Conservation (phyloP, 148 eudicot species). For the Chenopodium suecicum region DNA sequence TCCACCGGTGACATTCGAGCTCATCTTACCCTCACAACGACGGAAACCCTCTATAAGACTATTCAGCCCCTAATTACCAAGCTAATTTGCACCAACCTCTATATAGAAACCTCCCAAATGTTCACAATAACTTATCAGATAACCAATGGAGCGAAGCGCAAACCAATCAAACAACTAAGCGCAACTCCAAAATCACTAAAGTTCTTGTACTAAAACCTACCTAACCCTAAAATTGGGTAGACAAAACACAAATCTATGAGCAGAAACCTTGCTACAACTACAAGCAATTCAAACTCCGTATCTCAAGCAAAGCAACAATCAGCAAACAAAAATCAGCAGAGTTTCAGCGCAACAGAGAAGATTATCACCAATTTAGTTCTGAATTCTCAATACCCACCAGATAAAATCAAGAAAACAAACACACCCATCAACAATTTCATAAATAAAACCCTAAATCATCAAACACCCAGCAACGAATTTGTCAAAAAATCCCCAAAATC, state of each 20-base stretch:
- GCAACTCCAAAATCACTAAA: constrained; percentile 3
- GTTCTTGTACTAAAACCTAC: neutral
- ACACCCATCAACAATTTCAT: constrained; percentile 17
- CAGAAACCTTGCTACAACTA: neutral
- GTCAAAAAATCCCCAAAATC: constrained; percentile 11
- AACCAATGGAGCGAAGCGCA: constrained; percentile 3
- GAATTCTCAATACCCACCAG: constrained; percentile 20
- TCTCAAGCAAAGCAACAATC: neutral
- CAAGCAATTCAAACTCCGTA: neutral
- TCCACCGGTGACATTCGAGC: constrained; percentile 51
- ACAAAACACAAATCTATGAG: neutral
- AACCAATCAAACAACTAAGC: neutral
- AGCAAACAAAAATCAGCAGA: constrained; percentile 4
- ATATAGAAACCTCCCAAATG: constrained; percentile 1
- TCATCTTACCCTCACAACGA: constrained; percentile 48
- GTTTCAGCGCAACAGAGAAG: neutral
- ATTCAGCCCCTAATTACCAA: neutral
- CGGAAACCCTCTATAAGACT: neutral
- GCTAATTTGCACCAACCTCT: neutral
- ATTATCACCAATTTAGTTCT: neutral
- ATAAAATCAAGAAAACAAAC: constrained; percentile 16
- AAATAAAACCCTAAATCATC: constrained; percentile 26
- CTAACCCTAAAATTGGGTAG: neutral
- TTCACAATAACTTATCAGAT: neutral
- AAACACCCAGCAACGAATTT: constrained; percentile 7